Evolutionary conservation across 495 filamentous ascomycete genomes (phyloP), one percentile per base, ranked within the genome.

Genomic region (Hyaloscypha variabilis): DNA sequence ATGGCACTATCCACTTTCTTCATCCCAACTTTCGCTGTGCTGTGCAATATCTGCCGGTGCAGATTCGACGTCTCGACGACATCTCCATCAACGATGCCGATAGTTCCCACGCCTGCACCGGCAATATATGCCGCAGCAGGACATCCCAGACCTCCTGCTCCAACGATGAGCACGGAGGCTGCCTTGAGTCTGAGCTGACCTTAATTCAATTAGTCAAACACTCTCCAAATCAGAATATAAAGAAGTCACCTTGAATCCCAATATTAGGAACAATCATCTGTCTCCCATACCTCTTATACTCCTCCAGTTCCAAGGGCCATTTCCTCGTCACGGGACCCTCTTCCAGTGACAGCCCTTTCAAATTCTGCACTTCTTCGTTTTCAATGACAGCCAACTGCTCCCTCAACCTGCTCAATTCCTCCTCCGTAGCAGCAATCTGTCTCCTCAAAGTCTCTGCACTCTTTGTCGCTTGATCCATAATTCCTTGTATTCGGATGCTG

Each of bases 181-280:
- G 81, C 77, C 71, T 89, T 90, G 19, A 98, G 84, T 51, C 82
- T 83, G 1, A 96, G 82, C 79, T 99, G 95, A 11, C 91, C 92
- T 93, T 53, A 25, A 24, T 29, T 58, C 55, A 23, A 68, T 36
- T 26, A 46, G 58, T 57, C 21, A 34, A 42, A 46, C n/a, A n/a
- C n/a, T n/a, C n/a, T n/a, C n/a, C n/a, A n/a, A n/a, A n/a, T n/a
- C n/a, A n/a, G n/a, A n/a, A n/a, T n/a, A n/a, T n/a, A n/a, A n/a
- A n/a, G n/a, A 34, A 66, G 54, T 14, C 26, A 90, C 91, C 92
- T 74, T 87, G 80, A 28, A 97, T 81, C 2, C 94, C 94, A 64
- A 99, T 82, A 63, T 91, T 86, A 0, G 93, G 89, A 42, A 99
- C 83, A 52, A 97, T 94, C 80, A 99, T 90, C 76, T 99, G 95